Percentiles rank a stretch among this genome's conserved stretches.
Evolutionary conservation across 83 land plant species (phyloP).

Genomic region (Picea engelmannii): DNA sequence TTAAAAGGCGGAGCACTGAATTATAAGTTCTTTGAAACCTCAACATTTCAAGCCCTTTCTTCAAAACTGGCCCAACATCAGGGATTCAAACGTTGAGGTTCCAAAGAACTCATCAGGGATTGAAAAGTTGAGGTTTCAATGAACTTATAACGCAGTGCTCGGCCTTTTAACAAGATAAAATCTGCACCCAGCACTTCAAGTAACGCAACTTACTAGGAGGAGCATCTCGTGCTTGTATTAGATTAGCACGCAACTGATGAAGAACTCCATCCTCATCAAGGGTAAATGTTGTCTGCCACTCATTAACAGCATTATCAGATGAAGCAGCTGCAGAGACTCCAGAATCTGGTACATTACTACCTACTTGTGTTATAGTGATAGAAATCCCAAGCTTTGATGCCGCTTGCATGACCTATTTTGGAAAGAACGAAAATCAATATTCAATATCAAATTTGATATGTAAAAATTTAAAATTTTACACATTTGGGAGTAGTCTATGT

Average conservation of each 20-base stretch:
- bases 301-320: conserved; percentile 52
- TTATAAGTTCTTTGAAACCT: not conserved
- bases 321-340: conserved; percentile 29
- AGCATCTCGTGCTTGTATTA: conserved; percentile 79
- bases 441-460: not conserved
- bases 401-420: conserved; percentile 80
- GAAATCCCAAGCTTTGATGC: conserved; percentile 80
- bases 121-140: not conserved
- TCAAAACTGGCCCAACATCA: not conserved
- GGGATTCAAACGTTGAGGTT: not conserved
- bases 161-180: too few relatives aligned
- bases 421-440: not conserved
- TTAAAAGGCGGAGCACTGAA: too few relatives aligned
- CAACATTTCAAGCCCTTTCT: too few relatives aligned
- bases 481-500: not conserved
- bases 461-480: not conserved
- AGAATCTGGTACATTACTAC: conserved; percentile 48
- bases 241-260: conserved; percentile 83
- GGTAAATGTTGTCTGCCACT: conserved; percentile 77
- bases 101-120: not conserved
- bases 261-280: conserved; percentile 91
- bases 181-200: not conserved
- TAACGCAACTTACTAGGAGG: conserved; percentile 56
- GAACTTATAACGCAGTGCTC: not conserved
- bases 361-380: conserved; percentile 69